Base-by-base conservation (phyloP, 23 red algal species). In the Cyanidiococcus yangmingshanensis region DNA sequence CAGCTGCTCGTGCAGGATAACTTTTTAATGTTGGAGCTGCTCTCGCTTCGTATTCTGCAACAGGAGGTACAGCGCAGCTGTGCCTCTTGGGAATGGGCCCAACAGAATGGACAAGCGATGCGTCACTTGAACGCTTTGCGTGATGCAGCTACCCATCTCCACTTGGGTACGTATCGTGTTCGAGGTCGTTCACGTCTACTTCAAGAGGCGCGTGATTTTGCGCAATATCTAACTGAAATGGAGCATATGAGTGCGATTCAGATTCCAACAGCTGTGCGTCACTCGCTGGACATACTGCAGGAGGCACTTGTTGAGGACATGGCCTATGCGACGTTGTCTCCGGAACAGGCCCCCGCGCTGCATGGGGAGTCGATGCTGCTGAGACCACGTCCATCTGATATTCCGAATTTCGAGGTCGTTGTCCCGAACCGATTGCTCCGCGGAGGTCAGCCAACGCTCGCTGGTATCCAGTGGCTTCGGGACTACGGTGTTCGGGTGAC, bases 331-430 rank as follows among this genome's bases (percentile, higher is more conserved):
- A 35, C 63, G n/a, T 7, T 71, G 12, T 7, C 27, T 25, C 63
- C 32, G 63, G 63, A 35, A 7, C 63, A 30, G 32, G n/a, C 63
- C 7, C 63, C 63, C 7, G 63, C 32, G 32, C 63, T 71, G 32
- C 63, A 71, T 29, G 89, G 89, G 24, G 59, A 82, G 57, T 80
- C 83, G 18, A 91, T 91, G 89, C 80, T 87, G 37, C 68, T 91
- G 37, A 59, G 79, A 31, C 89, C 89, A 21, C 58, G 89, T 30
- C 39, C 82, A 34, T 39, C 79, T 57, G 89, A 91, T 50, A 91
- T 91, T 79, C 89, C 89, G 1, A 91, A 91, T 75, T 91, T 91
- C 63, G 89, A 80, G 17, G 75, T 82, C 27, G 89, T 91, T 26
- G 45, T 39, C 2, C 29, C 75, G 41, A 37, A 39, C 39, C 21